Evolutionary conservation across 176 grass and related monocot genomes (phyloP).

Genomic region (sorghum (Sorghum bicolor)): Sorghum_bicolor_NCBIv3 NC_012872.2:72026501-72027000

Average conservation of each 20-base stretch:
- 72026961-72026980: neutral
- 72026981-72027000: neutral
- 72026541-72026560: too few relatives aligned
- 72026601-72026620: neutral
- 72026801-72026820: neutral
- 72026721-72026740: neutral
- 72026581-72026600: too few relatives aligned
- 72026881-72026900: neutral
- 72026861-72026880: constrained; percentile 23
- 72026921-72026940: neutral
- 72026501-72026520: too few relatives aligned
- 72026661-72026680: neutral
- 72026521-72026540: too few relatives aligned
- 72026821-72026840: neutral
- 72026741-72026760: neutral
- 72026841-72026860: constrained; percentile 1
- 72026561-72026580: too few relatives aligned
- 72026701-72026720: neutral
- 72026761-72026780: neutral
- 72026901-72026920: neutral
- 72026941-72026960: neutral
- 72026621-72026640: neutral
- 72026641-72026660: neutral
- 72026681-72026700: neutral
- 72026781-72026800: neutral